Evolutionary conservation across 352 stramenopile genomes (phyloP), one percentile per base, ranked within the genome.

Genomic region (Globisporangium uncinulatum): DNA sequence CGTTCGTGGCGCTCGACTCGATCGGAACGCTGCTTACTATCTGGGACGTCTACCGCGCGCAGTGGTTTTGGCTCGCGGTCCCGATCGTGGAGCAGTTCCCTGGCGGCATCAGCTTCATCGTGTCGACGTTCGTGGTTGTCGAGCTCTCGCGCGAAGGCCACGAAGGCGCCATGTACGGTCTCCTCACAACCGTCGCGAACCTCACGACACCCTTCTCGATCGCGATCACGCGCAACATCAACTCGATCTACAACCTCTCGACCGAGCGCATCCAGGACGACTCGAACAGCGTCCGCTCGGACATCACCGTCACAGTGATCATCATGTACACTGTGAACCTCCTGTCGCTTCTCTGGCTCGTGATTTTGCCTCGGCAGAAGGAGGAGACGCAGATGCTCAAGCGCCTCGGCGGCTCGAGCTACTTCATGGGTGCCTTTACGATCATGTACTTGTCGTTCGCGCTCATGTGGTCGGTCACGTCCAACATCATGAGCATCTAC

Each of bases 11-110:
- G n/a, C 47, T 67, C 32, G 76, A 87, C 52, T 62, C 46, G 0
- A 63, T 78, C 50, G 72, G 81, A 61, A 83, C 71, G 1, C 78
- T 87, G 65, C 50, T 85, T 10, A 77, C 66, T 0, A 63, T 71
- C 1, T 86, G 74, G 76, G 68, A 83, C n/a, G 62, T 83, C 3
- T 51, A 80, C 4, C 74, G 76, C 13, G 81, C 75, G 60, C 74
- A 80, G 51, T 87, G 76, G 76, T 84, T 87, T 57, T 87, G 70
- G 74, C 61, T 82, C 2, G 72, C 72, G 44, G 67, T 84, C 8
- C 74, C 74, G 0, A 57, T 87, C 1, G 69, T 83, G 2, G 74
- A 71, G 32, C 72, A 84, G 20, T 46, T 85, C 2, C 76, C 76
- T 4, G 65, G 72, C 39, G 74, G 74, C 24, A 62, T 85, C 42